A percentile compares a stretch with the other conserved stretches of the same genome.
These are phyloP conservation scores for Solanum ossicruentum DNA, from an alignment of 257 asterid species.

Conservation along the genomic window DNA sequence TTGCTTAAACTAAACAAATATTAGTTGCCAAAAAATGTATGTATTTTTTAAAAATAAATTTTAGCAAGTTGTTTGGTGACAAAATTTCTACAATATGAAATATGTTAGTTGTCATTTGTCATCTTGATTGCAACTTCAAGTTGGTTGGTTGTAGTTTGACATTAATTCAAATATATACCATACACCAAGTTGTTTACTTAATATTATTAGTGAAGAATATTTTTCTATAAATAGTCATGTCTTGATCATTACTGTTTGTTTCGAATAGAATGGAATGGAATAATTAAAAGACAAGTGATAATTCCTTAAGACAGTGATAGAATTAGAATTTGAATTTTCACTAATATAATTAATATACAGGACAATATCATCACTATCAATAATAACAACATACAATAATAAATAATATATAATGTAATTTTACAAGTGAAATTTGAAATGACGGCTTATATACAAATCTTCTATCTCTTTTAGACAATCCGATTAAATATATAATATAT, in stretches of 20 bases:
- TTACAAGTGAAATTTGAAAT: background rate
- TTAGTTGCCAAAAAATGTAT: background rate
- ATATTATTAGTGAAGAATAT: background rate
- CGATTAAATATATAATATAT: background rate
- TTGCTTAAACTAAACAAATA: background rate
- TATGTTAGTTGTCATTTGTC: background rate
- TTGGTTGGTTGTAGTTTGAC: background rate
- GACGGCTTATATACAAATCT: accelerated
- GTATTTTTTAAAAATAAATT: background rate
- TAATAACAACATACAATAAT: background rate
- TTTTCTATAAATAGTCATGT: background rate
- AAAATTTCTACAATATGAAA: background rate
- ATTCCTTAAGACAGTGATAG: too few species aligned
- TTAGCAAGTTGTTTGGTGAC: background rate
- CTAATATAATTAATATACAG: background rate
- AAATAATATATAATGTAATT: background rate
- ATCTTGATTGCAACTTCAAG: background rate
- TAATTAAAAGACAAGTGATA: background rate
- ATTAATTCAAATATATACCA: background rate
- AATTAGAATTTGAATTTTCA: too few species aligned
- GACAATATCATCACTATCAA: background rate
- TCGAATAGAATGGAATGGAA: background rate
- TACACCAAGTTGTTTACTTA: background rate
- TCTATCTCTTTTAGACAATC: background rate
- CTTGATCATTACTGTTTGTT: background rate